A percentile compares a stretch with the other conserved stretches of the same genome.
Conservation (phyloP, 371 early-diverging fungal genomes). For the Rhizomucor pusillus region DNA sequence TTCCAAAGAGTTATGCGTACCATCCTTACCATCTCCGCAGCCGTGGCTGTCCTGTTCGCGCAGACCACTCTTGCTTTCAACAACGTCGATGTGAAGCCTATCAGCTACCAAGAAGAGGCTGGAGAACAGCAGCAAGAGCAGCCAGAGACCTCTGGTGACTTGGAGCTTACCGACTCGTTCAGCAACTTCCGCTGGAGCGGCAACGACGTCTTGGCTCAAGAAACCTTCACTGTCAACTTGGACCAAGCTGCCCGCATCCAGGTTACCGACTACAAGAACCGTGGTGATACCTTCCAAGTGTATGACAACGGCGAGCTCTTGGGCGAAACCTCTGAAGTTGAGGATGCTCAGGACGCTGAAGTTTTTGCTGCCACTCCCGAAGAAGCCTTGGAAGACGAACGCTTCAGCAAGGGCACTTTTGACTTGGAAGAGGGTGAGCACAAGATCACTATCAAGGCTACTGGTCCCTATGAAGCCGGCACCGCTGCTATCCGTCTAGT, state of each 20-base stretch:
- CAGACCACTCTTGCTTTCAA: constrained; percentile 4
- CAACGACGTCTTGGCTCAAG: constrained; percentile 25
- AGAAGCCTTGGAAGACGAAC: constrained; percentile 38
- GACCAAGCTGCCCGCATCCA: constrained; percentile 34
- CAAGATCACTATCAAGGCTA: constrained; percentile 43
- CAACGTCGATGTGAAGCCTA: constrained; percentile 20
- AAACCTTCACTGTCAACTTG: constrained; percentile 30
- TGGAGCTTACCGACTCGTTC: constrained; percentile 21
- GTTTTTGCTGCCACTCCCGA: constrained; percentile 42
- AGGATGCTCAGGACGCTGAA: constrained; percentile 19
- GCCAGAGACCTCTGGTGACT: too few relatives aligned
- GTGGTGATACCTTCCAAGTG: constrained; percentile 42
- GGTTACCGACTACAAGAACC: constrained; percentile 45
- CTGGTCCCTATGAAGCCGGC: constrained; percentile 43
- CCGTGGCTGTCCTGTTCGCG: constrained; percentile 10
- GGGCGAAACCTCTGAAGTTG: constrained; percentile 36
- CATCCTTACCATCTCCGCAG: constrained; percentile 20
- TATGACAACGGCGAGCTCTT: constrained; percentile 39
- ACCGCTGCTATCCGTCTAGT: constrained; percentile 48
- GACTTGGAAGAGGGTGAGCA: constrained; percentile 36
- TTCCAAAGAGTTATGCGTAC: constrained; percentile 7
- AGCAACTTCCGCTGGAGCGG: constrained; percentile 41
- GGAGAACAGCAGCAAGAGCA: constrained; percentile 6
- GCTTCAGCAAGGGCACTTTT: constrained; percentile 43
- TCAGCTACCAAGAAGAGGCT: constrained; percentile 7